Evolutionary conservation across 139 green algal genomes (phyloP).

Genomic region (Chlorella sp.): DNA sequence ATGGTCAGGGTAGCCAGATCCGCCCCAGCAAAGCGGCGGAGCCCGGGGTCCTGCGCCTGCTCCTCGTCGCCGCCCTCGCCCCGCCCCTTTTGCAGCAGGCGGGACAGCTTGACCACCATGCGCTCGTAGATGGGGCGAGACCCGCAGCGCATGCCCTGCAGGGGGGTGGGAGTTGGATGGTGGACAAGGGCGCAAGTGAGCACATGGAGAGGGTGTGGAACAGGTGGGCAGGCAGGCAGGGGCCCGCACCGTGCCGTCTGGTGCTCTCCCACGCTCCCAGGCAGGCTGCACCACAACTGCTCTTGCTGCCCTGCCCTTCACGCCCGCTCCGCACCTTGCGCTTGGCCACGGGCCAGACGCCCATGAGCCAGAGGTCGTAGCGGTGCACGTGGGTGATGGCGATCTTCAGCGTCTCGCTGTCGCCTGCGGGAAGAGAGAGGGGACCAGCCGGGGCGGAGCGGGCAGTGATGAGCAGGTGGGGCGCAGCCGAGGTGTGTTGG

Average conservation of each 20-base stretch:
- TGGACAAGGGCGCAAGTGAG: no score
- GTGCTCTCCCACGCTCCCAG: no score
- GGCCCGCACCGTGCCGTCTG: no score
- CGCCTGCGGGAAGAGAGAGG: slow-evolving; percentile 31
- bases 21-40: slow-evolving; percentile 1
- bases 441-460: background rate
- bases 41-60: background rate
- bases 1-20: slow-evolving; percentile 36
- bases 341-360: slow-evolving; percentile 55
- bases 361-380: slow-evolving; percentile 49
- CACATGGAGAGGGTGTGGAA: no score
- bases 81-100: slow-evolving; percentile 37
- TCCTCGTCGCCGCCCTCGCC: slow-evolving; percentile 16
- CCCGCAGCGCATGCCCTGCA: slow-evolving; percentile 43
- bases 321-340: slow-evolving; percentile 24
- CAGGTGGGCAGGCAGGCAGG: no score
- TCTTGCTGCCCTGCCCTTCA: no score
- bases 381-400: slow-evolving; percentile 50
- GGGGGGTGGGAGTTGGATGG: no score
- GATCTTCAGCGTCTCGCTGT: slow-evolving; percentile 55
- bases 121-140: slow-evolving; percentile 45
- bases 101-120: slow-evolving; percentile 41
- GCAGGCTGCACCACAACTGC: no score
- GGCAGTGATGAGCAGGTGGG: background rate
- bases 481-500: background rate